Percentiles rank a stretch among this genome's conserved stretches.
Conservation (phyloP, 208 protist genomes). For the Wallacemonas sp. region DNA sequence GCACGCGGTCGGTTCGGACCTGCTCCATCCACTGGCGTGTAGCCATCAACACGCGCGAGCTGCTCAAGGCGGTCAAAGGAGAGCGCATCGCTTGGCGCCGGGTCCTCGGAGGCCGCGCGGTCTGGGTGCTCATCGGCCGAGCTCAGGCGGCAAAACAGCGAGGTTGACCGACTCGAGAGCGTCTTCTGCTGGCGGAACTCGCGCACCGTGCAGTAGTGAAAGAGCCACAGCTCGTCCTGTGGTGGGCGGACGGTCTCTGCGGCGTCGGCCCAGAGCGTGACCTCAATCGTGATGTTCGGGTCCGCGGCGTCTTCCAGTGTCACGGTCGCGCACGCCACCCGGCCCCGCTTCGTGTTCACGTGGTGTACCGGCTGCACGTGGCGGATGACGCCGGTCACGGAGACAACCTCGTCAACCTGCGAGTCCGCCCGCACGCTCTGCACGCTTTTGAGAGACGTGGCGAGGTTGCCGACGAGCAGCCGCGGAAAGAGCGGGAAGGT, state of each 20-base stretch:
- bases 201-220: constrained; percentile 49
- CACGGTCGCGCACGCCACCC: constrained; percentile 46
- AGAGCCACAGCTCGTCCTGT: constrained; percentile 59
- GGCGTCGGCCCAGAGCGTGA: constrained; percentile 76
- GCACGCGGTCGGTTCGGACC: too few relatives aligned
- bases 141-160: constrained; percentile 7
- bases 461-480: constrained; percentile 38
- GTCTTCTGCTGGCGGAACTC: constrained; percentile 61
- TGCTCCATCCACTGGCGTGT: too few relatives aligned
- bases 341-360: constrained; percentile 62
- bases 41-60: constrained; percentile 21
- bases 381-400: constrained; percentile 45
- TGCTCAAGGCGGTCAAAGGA: not conserved
- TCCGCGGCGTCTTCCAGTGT: constrained; percentile 31
- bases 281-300: constrained; percentile 30
- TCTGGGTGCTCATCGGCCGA: not conserved
- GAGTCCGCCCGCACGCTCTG: constrained; percentile 24
- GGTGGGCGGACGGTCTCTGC: constrained; percentile 27
- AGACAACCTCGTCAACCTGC: constrained; percentile 51
- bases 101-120: not conserved
- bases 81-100: not conserved
- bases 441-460: constrained; percentile 29
- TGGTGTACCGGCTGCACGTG: constrained; percentile 22
- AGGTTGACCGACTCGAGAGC: constrained; percentile 37
- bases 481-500: constrained; percentile 40